Conservation (phyloP, 2,329 filamentous ascomycete genomes). For the Curvularia sp. region DNA sequence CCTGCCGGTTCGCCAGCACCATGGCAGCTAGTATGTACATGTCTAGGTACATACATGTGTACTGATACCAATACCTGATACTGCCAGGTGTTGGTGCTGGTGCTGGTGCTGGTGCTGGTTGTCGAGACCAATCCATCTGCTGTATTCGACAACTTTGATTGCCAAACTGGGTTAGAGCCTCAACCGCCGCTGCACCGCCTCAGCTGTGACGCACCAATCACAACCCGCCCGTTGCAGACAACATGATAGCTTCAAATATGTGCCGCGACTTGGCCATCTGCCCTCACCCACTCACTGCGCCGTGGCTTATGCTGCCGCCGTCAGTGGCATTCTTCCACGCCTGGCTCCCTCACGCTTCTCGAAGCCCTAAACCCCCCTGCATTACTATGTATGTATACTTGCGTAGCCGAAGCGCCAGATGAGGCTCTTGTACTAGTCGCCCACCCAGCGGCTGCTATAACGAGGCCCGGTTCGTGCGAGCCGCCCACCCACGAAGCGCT, state of each 20-base stretch:
- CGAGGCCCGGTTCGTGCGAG: slow-evolving; percentile 20
- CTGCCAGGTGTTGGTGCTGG: no score
- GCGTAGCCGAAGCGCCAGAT: slow-evolving; percentile 31
- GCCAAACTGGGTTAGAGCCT: neutral
- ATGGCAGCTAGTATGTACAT: no score
- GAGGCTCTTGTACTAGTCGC: slow-evolving; percentile 41
- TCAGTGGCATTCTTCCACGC: no score
- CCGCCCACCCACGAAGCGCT: slow-evolving; percentile 39
- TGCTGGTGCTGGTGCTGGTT: no score
- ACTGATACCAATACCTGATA: no score
- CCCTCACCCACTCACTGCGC: no score
- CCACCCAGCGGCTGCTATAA: slow-evolving; percentile 36
- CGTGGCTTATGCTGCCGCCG: no score
- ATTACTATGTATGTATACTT: neutral
- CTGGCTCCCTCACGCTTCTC: neutral
- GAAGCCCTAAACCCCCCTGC: neutral
- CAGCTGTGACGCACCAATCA: slow-evolving; percentile 26
- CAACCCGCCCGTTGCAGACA: neutral
- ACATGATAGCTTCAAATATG: neutral
- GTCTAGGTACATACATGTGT: no score
- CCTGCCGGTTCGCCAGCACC: no score
- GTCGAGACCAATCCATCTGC: slow-evolving; percentile 12
- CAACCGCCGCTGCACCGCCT: slow-evolving; percentile 46
- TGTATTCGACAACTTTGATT: neutral
- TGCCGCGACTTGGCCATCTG: neutral